Conservation (phyloP, 2,329 filamentous ascomycete genomes). For the Aspergillus nomiae region DNA sequence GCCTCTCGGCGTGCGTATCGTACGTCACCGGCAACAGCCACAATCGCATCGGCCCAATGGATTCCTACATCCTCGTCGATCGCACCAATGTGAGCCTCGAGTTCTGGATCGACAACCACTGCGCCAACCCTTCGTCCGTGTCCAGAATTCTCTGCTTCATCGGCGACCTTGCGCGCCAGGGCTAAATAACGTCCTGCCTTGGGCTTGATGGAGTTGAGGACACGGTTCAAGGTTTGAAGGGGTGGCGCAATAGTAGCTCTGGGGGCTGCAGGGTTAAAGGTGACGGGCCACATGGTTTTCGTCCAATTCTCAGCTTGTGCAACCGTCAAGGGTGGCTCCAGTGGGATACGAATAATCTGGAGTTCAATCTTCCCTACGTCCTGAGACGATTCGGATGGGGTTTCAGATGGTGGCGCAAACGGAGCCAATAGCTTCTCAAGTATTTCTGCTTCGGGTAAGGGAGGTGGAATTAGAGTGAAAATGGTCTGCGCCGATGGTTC, state of each 20-base stretch:
- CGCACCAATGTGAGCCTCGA: slow-evolving; percentile 28
- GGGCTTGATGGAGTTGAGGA: slow-evolving; percentile 38
- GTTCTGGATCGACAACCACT: slow-evolving; percentile 48
- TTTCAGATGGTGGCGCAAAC: slow-evolving; percentile 29
- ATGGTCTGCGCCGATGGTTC: slow-evolving; percentile 34
- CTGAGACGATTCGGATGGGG: slow-evolving; percentile 7
- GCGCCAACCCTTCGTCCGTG: slow-evolving; percentile 45
- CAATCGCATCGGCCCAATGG: slow-evolving; percentile 38
- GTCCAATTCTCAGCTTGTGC: slow-evolving; percentile 47
- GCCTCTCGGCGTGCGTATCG: slow-evolving; percentile 39
- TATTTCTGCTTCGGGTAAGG: slow-evolving; percentile 38
- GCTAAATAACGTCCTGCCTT: slow-evolving; percentile 42
- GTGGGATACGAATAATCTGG: slow-evolving; percentile 40
- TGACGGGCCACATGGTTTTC: slow-evolving; percentile 45
- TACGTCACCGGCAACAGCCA: slow-evolving; percentile 49
- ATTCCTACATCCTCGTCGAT: slow-evolving; percentile 26
- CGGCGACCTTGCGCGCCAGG: slow-evolving; percentile 41
- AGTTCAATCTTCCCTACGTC: slow-evolving; percentile 24
- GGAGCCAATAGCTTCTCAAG: slow-evolving; percentile 40
- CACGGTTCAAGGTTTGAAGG: slow-evolving; percentile 37
- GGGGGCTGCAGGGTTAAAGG: slow-evolving; percentile 48
- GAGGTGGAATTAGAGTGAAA: slow-evolving; percentile 45
- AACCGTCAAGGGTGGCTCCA: slow-evolving; percentile 42
- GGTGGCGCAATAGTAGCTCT: slow-evolving; percentile 46
- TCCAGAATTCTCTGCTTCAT: slow-evolving; percentile 38